A percentile compares a stretch with the other conserved stretches of the same genome.
phyloP scores from a whole-genome alignment of 23 red algal genomes.

The Gracilaria gracilis region DNA sequence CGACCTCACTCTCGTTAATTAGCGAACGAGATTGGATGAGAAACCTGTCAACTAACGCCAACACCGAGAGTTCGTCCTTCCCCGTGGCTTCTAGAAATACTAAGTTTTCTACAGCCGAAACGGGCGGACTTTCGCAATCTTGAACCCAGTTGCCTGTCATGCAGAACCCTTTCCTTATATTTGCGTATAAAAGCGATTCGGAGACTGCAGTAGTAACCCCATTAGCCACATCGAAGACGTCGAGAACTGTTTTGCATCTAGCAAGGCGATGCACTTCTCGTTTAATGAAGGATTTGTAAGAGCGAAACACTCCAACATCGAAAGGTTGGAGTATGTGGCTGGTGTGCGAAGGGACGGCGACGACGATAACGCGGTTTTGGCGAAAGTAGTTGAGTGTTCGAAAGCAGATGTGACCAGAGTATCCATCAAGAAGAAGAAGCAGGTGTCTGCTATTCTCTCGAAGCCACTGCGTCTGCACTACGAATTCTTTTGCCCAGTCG shows the following conservation, averaged over 20 bases:
- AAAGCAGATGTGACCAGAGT: neutral
- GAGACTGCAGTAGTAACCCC: neutral
- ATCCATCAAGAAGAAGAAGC: slow-evolving; percentile 27
- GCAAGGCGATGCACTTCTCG: neutral
- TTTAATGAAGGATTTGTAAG: no score
- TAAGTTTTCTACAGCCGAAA: neutral
- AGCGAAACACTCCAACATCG: slow-evolving; percentile 32
- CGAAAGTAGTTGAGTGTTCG: neutral
- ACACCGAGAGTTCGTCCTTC: neutral
- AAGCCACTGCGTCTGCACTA: slow-evolving; percentile 4
- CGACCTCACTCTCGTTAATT: neutral
- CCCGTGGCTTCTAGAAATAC: neutral
- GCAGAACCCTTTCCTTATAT: neutral
- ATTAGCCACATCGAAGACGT: neutral
- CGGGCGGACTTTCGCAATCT: neutral
- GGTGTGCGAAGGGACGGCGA: slow-evolving; percentile 17
- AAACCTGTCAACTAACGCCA: neutral
- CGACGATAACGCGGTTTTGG: neutral
- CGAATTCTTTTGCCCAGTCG: slow-evolving; percentile 12
- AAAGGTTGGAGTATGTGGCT: slow-evolving; percentile 10
- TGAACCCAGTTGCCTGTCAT: neutral
- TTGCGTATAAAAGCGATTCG: neutral
- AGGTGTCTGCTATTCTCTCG: neutral
- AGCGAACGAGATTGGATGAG: neutral
- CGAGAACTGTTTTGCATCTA: neutral